phyloP scores from a whole-genome alignment of 2,329 filamentous ascomycete genomes.

The Trichoderma simmonsii region DNA sequence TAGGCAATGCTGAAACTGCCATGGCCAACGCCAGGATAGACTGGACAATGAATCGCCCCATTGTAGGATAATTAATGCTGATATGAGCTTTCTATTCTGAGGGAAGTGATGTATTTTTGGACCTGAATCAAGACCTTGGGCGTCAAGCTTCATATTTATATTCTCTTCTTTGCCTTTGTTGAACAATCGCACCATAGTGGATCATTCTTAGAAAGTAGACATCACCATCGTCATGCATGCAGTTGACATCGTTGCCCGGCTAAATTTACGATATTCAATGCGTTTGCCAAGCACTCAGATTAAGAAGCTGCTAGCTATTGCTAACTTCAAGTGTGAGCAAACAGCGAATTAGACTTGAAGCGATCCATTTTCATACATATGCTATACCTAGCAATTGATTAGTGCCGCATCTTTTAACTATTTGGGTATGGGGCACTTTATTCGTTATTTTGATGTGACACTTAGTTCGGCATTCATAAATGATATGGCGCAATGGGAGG shows the following conservation, averaged over 20 bases:
- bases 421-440: not conserved
- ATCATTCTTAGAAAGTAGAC: slow-evolving; percentile 8
- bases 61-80: not conserved
- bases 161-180: not conserved
- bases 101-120: not conserved
- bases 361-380: not conserved
- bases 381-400: not conserved
- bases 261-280: not conserved
- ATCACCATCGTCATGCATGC: not conserved
- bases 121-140: too few species aligned
- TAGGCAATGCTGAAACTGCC: not conserved
- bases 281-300: not conserved
- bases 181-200: slow-evolving; percentile 5
- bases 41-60: not conserved
- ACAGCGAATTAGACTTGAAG: not conserved
- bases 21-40: not conserved
- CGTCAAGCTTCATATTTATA: not conserved
- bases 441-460: too few species aligned
- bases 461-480: not conserved
- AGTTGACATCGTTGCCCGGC: not conserved
- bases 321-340: not conserved
- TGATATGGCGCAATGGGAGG: not conserved
- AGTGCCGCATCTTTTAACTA: not conserved
- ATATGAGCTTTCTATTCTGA: not conserved
- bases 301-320: not conserved